Conservation (phyloP, 768 basidiomycete genomes). For the Galerina sulciceps region DNA sequence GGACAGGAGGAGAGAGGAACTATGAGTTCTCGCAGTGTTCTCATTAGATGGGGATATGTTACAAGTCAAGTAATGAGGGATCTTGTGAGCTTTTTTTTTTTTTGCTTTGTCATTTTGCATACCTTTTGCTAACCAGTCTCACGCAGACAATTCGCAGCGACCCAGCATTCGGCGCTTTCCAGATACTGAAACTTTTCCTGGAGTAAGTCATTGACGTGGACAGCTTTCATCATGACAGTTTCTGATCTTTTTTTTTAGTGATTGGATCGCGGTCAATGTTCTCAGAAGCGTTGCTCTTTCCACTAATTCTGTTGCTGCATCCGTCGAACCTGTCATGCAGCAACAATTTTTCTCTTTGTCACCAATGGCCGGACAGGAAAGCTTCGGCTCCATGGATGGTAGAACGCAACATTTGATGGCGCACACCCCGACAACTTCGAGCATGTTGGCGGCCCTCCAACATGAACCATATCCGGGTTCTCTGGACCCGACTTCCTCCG, state of each 20-base stretch:
- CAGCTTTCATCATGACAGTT: slow-evolving; percentile 13
- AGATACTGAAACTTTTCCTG: slow-evolving; percentile 88
- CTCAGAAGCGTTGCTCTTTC: slow-evolving; percentile 85
- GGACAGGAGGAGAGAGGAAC: slow-evolving; percentile 73
- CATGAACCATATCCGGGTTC: slow-evolving; percentile 73
- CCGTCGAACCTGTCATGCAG: slow-evolving; percentile 90
- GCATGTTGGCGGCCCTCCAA: slow-evolving; percentile 88
- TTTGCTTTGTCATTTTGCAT: not conserved
- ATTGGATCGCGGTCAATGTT: slow-evolving; percentile 92
- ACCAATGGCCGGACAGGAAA: slow-evolving; percentile 89
- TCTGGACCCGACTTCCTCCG: slow-evolving; percentile 64
- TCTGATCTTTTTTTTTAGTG: slow-evolving; percentile 45
- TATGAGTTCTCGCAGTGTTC: slow-evolving; percentile 85
- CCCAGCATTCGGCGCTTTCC: slow-evolving; percentile 91
- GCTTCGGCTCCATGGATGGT: slow-evolving; percentile 67
- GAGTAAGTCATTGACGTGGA: slow-evolving; percentile 59
- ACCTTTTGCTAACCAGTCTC: not conserved
- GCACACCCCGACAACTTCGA: slow-evolving; percentile 86
- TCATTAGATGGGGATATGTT: slow-evolving; percentile 93
- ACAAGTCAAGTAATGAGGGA: slow-evolving; percentile 94
- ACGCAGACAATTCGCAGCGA: slow-evolving; percentile 87
- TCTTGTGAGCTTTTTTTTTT: slow-evolving; percentile 55
- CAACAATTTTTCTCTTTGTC: slow-evolving; percentile 87
- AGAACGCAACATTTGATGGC: slow-evolving; percentile 68
- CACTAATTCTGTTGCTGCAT: slow-evolving; percentile 89